phyloP scores from a whole-genome alignment of 495 filamentous ascomycete genomes.

The Penicillium atrosanguineum region DNA sequence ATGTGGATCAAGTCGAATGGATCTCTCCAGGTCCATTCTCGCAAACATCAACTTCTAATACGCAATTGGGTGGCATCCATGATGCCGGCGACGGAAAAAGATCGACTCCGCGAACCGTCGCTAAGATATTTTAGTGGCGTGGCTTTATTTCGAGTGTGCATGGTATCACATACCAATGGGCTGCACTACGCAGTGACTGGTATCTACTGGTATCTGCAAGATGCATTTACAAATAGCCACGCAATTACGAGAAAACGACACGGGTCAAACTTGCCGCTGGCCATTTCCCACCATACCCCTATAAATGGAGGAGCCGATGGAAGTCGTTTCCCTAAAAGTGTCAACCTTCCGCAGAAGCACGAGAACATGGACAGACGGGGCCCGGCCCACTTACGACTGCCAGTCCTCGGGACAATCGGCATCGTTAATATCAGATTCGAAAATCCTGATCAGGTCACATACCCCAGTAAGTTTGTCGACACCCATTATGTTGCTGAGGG shows the following conservation, averaged over 20 bases:
- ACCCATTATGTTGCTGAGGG: too few relatives aligned
- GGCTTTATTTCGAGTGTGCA: not conserved
- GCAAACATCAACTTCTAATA: constrained; percentile 24
- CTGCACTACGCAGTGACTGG: not conserved
- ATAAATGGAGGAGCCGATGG: constrained; percentile 11
- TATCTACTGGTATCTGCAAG: not conserved
- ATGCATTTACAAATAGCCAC: too few relatives aligned
- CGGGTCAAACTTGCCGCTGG: not conserved
- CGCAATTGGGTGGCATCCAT: constrained; percentile 7
- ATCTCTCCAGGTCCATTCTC: constrained; percentile 22
- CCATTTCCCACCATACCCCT: constrained; percentile 13
- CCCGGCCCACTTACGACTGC: constrained; percentile 11
- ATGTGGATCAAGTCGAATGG: constrained; percentile 27
- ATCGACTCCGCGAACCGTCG: constrained; percentile 10
- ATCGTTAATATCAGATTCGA: too few relatives aligned
- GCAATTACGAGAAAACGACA: not conserved
- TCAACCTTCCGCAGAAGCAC: too few relatives aligned
- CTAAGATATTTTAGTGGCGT: not conserved
- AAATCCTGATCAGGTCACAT: too few relatives aligned
- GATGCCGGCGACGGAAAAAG: constrained; percentile 12
- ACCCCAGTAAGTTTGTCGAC: too few relatives aligned
- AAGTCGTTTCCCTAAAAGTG: constrained; percentile 15
- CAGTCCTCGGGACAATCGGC: constrained; percentile 4
- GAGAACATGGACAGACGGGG: too few relatives aligned
- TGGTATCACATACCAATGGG: too few relatives aligned